Evolutionary conservation across 768 basidiomycete genomes (phyloP), one percentile per base, ranked within the genome.

Genomic region (Pleurotus pulmonarius): DNA sequence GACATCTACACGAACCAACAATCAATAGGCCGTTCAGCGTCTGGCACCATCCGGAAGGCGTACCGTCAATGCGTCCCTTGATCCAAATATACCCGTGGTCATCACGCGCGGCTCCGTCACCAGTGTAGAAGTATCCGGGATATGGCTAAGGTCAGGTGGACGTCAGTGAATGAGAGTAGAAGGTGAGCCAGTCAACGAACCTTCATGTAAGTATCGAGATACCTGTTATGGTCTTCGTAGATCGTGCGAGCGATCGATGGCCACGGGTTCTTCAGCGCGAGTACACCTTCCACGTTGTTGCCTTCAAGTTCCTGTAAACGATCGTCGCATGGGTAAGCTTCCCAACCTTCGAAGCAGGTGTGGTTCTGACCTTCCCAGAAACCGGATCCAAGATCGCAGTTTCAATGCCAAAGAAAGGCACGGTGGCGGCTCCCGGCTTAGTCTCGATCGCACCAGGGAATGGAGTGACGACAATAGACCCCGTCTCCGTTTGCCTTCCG

Each of bases 51-150:
- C n/a, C n/a, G n/a, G n/a, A n/a, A n/a, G n/a, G n/a, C n/a, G n/a
- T n/a, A 79, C 90, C 94, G 70, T 99, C 97, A 49, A 98, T 84
- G 62, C 97, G 86, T 51, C 96, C 97, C 72, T 94, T 94, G 73
- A 99, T 98, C 96, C 97, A 98, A 68, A 96, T 90, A 75, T 99
- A 98, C 1, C 96, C 97, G 63, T 98, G 86, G 61, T 88, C 85
- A 67, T 98, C 97, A 18, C 96, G 83, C 12, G 89, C 88, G 25
- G 95, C 96, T 44, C 96, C 97, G 64, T 99, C 96, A 20, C 97
- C 97, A n/a, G 96, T 98, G 73, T 90, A 97, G 81, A 92, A 98
- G 68, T 80, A 75, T 5, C 95, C 95, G 5, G 92, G 90, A 74
- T 95, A 95, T 22, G 90, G 90, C 75, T 75, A 16, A 53, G 3